Conservation (phyloP, 2,329 filamentous ascomycete species). For the Metarhizium rileyi region DNA sequence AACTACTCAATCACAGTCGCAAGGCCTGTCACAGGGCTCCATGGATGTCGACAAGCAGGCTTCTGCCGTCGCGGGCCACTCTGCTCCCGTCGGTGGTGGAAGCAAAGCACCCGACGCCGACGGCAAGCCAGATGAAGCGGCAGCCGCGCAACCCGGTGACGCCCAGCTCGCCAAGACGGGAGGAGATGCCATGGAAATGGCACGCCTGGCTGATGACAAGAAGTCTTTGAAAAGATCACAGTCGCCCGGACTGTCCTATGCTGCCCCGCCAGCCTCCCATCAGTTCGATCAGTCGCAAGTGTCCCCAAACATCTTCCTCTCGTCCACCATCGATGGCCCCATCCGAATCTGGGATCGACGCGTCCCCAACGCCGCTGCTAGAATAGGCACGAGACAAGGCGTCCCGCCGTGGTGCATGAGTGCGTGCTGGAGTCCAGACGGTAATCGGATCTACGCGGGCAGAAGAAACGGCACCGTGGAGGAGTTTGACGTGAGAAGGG, state of each 20-base stretch:
- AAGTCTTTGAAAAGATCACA: slow-evolving; percentile 12
- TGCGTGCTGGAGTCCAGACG: slow-evolving; percentile 91
- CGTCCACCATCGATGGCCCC: slow-evolving; percentile 77
- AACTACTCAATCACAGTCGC: not conserved
- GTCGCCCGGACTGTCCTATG: slow-evolving; percentile 21
- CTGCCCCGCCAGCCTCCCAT: slow-evolving; percentile 26
- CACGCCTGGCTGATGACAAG: slow-evolving; percentile 3
- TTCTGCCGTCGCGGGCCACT: not conserved
- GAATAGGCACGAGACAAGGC: slow-evolving; percentile 61
- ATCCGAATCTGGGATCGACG: slow-evolving; percentile 91
- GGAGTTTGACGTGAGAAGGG: slow-evolving; percentile 81
- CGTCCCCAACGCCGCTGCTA: slow-evolving; percentile 64
- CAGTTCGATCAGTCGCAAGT: slow-evolving; percentile 46
- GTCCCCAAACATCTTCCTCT: slow-evolving; percentile 74
- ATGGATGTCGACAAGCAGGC: slow-evolving; percentile 11
- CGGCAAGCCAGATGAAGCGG: not conserved
- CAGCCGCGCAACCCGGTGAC: not conserved
- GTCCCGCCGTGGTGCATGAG: slow-evolving; percentile 97
- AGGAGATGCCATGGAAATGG: not conserved
- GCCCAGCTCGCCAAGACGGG: not conserved
- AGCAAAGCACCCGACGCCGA: not conserved
- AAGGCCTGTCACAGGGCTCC: slow-evolving; percentile 4
- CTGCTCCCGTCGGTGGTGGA: not conserved
- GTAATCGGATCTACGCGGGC: slow-evolving; percentile 90
- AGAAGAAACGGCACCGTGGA: slow-evolving; percentile 88